phyloP scores from a whole-genome alignment of 768 basidiomycete species.

The Agrocybe praecox region DNA sequence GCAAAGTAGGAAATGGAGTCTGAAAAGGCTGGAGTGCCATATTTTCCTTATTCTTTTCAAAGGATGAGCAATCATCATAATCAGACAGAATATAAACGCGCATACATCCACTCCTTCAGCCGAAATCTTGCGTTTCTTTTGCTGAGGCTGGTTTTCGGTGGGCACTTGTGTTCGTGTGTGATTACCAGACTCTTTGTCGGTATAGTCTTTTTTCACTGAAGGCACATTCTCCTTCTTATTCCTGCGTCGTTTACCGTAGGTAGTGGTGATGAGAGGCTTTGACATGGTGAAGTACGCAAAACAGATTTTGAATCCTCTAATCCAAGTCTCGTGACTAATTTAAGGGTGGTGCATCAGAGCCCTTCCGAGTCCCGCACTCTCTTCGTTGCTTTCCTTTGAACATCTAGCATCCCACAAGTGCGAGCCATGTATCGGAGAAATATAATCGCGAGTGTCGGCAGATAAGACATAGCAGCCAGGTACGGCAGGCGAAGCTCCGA shows the following conservation, averaged over 20 bases:
- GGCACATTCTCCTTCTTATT: not conserved
- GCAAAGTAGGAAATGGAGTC: slow-evolving; percentile 23
- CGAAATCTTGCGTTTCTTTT: slow-evolving; percentile 4
- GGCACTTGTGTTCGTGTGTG: not conserved
- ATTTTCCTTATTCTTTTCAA: not conserved
- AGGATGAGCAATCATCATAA: not conserved
- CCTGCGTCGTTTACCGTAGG: slow-evolving; percentile 11
- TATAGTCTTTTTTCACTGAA: not conserved
- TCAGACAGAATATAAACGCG: not conserved
- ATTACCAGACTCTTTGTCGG: not conserved
- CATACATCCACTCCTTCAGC: slow-evolving; percentile 7
- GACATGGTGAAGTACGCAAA: not conserved
- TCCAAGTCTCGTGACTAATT: slow-evolving; percentile 1
- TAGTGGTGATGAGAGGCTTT: slow-evolving; percentile 7
- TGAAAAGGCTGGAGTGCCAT: slow-evolving; percentile 14
- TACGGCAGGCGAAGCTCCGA: too few species aligned
- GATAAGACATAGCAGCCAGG: too few species aligned
- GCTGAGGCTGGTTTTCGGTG: not conserved
- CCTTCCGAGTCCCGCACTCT: not conserved
- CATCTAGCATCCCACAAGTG: too few species aligned
- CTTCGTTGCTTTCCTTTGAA: not conserved
- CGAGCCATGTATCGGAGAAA: too few species aligned
- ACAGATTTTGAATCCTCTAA: not conserved
- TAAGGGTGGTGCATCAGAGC: not conserved
- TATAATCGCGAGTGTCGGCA: too few species aligned